phyloP scores from a whole-genome alignment of 2,329 filamentous ascomycete genomes.

The Aspergillus hortae region DNA sequence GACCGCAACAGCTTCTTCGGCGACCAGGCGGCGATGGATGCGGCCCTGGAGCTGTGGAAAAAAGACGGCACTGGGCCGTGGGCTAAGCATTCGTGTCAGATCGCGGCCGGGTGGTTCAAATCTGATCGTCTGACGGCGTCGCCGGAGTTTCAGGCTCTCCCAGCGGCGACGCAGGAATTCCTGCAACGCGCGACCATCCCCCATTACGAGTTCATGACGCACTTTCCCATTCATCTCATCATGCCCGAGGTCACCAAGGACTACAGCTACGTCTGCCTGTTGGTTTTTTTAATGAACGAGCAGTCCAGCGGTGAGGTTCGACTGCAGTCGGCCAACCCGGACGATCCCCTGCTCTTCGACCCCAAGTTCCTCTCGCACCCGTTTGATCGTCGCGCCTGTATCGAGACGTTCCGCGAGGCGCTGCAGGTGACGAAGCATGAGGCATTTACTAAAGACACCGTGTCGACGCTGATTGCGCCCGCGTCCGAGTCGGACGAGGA shows the following conservation, averaged over 20 bases:
- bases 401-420: constrained; percentile 48
- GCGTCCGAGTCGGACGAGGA: constrained; percentile 52
- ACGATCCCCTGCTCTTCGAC: constrained; percentile 51
- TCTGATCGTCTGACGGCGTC: constrained; percentile 38
- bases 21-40: constrained; percentile 40
- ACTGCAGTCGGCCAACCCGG: constrained; percentile 52
- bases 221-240: constrained; percentile 43
- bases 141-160: constrained; percentile 51
- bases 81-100: constrained; percentile 26
- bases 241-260: constrained; percentile 36
- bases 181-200: constrained; percentile 52
- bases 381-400: constrained; percentile 52
- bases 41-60: constrained; percentile 49
- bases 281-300: constrained; percentile 52
- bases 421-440: constrained; percentile 43
- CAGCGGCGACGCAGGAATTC: constrained; percentile 41
- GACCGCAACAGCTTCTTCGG: constrained; percentile 47
- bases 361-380: constrained; percentile 52
- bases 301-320: constrained; percentile 52
- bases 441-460: constrained; percentile 44
- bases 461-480: constrained; percentile 43
- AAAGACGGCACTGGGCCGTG: constrained; percentile 39
- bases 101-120: constrained; percentile 41
- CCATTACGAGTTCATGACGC: constrained; percentile 53
- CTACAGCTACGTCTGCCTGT: constrained; percentile 43